Base-by-base conservation (phyloP, 345 rosid species). In the Eucalyptus pauciflora region DNA sequence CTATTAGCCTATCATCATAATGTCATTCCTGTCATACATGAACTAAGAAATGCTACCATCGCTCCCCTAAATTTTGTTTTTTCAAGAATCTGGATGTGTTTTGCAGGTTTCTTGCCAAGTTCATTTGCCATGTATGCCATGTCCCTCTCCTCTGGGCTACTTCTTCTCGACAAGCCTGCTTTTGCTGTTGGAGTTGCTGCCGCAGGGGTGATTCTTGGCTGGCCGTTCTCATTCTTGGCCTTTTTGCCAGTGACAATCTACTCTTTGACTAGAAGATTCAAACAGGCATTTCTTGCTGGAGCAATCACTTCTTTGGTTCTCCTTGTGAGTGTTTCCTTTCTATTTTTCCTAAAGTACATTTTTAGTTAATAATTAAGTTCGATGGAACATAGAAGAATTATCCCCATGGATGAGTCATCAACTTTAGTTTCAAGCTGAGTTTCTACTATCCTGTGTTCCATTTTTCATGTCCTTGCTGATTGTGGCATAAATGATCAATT, bases 71-170 rank as follows among this genome's bases (percentile, higher is more conserved):
- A 45, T 69, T 87, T 88, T 79, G 0, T 79, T 25, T 87, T 54
- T 25, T 31, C 14, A 49, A 89, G 37, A 41, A 76, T 33, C 2
- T 51, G 45, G 46, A 58, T 48, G 85, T 87, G 27, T 87, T 87
- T 89, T 67, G 88, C 90, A 98, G 99, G 99, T 92, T 97, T 98
- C 87, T 94, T 98, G 91, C 99, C 99, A 25, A 98, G 99, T 93
- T 98, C 99, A 41, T 98, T 98, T 93, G 95, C 99, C 33, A 97
- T 98, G 99, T 96, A 98, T 93, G 98, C 98, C 43, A 94, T 97
- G 92, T 97, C 98, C 92, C 99, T 98, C 87, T 93, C 98, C 6
- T 98, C 97, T 13, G 99, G 99, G 80, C 92, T 98, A 50, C 94
- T 98, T 91, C 98, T 98, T 90, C 96, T 98, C 43, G 98, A 94